phyloP scores from a whole-genome alignment of 2,329 filamentous ascomycete species.

The Plenodomus lindquistii region DNA sequence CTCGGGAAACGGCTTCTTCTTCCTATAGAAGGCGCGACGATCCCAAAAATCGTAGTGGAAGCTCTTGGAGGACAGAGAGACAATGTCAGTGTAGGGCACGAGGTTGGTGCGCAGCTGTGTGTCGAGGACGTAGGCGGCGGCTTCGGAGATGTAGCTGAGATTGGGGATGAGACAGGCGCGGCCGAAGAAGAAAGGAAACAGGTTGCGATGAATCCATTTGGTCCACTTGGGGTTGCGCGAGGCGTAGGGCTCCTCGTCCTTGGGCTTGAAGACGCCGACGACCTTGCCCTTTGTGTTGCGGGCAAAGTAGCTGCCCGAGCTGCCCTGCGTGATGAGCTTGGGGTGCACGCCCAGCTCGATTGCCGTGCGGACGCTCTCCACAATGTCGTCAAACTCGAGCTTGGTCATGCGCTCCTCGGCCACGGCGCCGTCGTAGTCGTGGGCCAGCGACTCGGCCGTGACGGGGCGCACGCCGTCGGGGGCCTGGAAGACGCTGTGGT shows the following conservation, averaged over 20 bases:
- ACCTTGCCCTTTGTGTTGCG: conserved; percentile 89
- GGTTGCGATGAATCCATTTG: conserved; percentile 97
- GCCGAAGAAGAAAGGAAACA: conserved; percentile 97
- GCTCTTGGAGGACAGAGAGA: conserved; percentile 90
- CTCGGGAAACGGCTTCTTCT: conserved; percentile 81
- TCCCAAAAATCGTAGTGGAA: conserved; percentile 99
- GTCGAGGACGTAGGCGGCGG: conserved; percentile 93
- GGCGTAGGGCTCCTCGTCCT: conserved; percentile 97
- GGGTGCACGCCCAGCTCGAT: conserved; percentile 92
- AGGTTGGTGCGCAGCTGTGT: conserved; percentile 85
- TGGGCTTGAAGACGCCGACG: conserved; percentile 97
- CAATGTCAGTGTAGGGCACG: conserved; percentile 95
- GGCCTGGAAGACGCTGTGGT: conserved; percentile 94
- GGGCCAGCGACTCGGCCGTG: conserved; percentile 73
- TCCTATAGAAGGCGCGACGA: conserved; percentile 81
- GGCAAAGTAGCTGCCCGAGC: conserved; percentile 97
- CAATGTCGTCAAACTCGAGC: conserved; percentile 81
- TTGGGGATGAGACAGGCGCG: conserved; percentile 95
- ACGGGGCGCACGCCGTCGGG: conserved; percentile 84
- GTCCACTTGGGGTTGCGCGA: conserved; percentile 99
- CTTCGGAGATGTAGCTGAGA: conserved; percentile 95
- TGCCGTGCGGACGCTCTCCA: conserved; percentile 86
- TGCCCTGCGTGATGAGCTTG: conserved; percentile 94
- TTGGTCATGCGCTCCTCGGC: conserved; percentile 71
- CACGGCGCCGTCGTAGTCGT: conserved; percentile 57